Evolutionary conservation across 257 asterid species (phyloP).

Genomic region (Solanum gracilifrons): DNA sequence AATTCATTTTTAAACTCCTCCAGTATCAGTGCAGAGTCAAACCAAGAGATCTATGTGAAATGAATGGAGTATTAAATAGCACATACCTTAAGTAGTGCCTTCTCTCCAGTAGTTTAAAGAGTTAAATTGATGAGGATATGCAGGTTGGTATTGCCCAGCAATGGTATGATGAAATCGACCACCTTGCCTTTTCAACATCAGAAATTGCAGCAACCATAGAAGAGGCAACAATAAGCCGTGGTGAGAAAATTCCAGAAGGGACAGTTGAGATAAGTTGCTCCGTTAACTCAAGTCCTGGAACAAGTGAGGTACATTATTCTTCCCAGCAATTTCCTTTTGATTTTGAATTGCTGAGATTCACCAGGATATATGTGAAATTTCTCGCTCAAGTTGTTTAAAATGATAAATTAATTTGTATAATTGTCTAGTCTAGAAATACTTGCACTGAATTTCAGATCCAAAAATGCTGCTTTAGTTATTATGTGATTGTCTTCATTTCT

Average conservation of each 20-base stretch:
- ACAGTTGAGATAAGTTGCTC: conserved; percentile 47
- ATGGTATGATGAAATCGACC: conserved; percentile 73
- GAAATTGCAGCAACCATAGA: conserved; percentile 22
- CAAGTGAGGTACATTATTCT: conserved; percentile 60
- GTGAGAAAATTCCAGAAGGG: conserved; percentile 31
- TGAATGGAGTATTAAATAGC: neutral
- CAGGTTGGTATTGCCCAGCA: conserved; percentile 71
- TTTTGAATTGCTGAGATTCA: neutral
- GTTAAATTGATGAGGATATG: conserved; percentile 4
- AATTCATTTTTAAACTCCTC: neutral
- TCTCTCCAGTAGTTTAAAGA: neutral
- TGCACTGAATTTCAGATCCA: neutral
- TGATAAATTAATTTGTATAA: neutral
- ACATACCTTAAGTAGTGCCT: neutral
- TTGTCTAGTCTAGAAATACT: neutral
- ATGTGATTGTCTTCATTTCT: neutral
- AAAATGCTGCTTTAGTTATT: neutral
- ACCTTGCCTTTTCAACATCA: conserved; percentile 29
- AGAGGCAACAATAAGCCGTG: conserved; percentile 11
- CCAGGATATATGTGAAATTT: neutral
- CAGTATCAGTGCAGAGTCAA: neutral
- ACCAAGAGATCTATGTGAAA: neutral
- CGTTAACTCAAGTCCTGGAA: conserved; percentile 84
- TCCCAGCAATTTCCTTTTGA: neutral
- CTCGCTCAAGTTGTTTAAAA: neutral